Base-by-base conservation (phyloP, 2,329 filamentous ascomycete species). In the Diplocarpon rosae region DNA sequence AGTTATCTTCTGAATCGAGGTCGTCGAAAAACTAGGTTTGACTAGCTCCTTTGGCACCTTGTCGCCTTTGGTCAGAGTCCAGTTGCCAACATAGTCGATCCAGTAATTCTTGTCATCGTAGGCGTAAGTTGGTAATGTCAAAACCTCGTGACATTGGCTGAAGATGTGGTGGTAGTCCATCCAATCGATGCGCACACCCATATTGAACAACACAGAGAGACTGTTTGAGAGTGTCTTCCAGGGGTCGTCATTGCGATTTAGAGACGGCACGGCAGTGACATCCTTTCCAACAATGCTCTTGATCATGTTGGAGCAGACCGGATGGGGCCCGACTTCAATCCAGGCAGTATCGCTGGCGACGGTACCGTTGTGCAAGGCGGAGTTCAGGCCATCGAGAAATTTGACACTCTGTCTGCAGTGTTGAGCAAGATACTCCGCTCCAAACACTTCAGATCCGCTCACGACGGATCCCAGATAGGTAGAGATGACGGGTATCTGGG, bases 291-390 rank as follows among this genome's bases (percentile, higher is more conserved):
- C 70, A 7, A 73, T 76, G 11, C 75, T 71, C 66, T 79, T 81
- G 51, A 85, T 71, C 71, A 87, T 79, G 47, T 73, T 73, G 38
- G 72, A 70, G 61, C 75, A 82, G 13, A 85, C 74, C 0, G 81
- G 80, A 56, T 85, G 78, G 29, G 83, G 80, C 14, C 83, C 83
- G 50, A 87, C 65, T 60, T 88, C 83, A 42, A 87, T 66, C 74
- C 76, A 85, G 28, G 78, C 70, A 74, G 80, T 82, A 2, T 15
- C 20, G 50, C 79, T 75, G 50, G 79, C 71, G 37, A 84, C 74
- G n/a, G 71, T 62, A 48, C 72, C 72, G 15, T 70, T 66, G 39
- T 73, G 66, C 56, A 76, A 70, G 5, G 75, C 79, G 16, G 68
- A 67, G 13, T 73, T 64, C 1, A 87, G 65, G 10, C 76, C 80